Percentiles rank a stretch among this genome's conserved stretches.
Evolutionary conservation across 768 basidiomycete genomes (phyloP).

Genomic region (Rhizopogon vinicolor): DNA sequence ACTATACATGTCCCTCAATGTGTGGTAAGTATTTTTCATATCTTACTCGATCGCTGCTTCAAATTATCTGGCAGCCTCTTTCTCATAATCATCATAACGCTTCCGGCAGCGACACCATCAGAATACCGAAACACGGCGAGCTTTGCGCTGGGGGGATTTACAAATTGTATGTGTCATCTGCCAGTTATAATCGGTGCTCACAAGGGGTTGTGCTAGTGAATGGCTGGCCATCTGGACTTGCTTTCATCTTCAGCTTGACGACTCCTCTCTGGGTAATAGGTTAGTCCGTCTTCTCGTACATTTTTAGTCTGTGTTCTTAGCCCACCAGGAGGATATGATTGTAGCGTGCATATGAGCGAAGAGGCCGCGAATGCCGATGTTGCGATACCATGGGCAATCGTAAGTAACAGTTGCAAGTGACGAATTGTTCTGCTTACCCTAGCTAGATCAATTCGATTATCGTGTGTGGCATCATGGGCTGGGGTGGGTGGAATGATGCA

Average conservation of each 20-base stretch:
- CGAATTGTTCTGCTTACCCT: constrained; percentile 30
- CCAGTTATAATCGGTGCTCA: not conserved
- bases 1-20: constrained; percentile 36
- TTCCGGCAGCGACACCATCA: constrained; percentile 32
- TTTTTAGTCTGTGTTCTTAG: constrained; percentile 22
- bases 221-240: constrained; percentile 40
- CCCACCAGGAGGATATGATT: constrained; percentile 41
- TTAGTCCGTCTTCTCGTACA: not conserved
- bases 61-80: not conserved
- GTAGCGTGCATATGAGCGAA: constrained; percentile 63
- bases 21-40: constrained; percentile 19
- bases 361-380: constrained; percentile 65
- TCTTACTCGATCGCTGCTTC: not conserved
- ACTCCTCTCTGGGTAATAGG: constrained; percentile 34
- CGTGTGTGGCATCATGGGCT: constrained; percentile 54
- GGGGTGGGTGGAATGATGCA: constrained; percentile 37
- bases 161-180: constrained; percentile 20
- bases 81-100: constrained; percentile 31
- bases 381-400: constrained; percentile 68
- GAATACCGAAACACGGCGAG: constrained; percentile 32
- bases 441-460: constrained; percentile 38
- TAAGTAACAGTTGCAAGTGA: constrained; percentile 15
- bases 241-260: constrained; percentile 38
- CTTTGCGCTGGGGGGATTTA: constrained; percentile 32
- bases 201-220: constrained; percentile 16